These are phyloP conservation scores for Zea luxurians DNA, from an alignment of 176 grass and related monocot species.

Conservation along the genomic window DNA sequence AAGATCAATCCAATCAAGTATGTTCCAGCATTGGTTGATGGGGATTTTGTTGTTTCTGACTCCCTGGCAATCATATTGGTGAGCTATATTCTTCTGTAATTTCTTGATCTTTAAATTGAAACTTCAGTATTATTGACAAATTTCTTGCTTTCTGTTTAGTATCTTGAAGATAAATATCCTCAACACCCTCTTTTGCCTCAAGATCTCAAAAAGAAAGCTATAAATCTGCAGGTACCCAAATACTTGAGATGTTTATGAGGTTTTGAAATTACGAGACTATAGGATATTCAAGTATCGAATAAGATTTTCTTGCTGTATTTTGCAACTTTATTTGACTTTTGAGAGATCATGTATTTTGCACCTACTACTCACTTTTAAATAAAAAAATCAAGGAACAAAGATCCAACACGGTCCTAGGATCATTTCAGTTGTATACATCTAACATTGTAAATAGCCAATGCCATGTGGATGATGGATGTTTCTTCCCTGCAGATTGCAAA, in stretches of 20 bases:
- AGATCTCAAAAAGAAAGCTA: conserved; percentile 73
- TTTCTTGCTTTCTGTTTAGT: conserved; percentile 46
- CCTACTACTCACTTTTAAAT: not conserved
- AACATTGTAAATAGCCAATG: not conserved
- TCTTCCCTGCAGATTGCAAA: conserved; percentile 75
- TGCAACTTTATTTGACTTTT: not conserved
- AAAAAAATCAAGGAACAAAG: not conserved
- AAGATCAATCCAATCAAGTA: conserved; percentile 90
- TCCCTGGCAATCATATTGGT: conserved; percentile 85
- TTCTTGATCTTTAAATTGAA: not conserved
- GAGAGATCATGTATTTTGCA: not conserved
- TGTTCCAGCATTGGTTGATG: conserved; percentile 75
- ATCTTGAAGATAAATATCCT: conserved; percentile 91
- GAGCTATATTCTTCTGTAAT: conserved; percentile 15
- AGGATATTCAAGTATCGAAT: not conserved
- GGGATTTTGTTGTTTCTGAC: conserved; percentile 65
- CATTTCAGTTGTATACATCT: not conserved
- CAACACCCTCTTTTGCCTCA: conserved; percentile 65
- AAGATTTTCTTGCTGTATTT: not conserved
- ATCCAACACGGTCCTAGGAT: not conserved
- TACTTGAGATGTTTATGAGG: not conserved
- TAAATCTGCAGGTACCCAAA: conserved; percentile 75
- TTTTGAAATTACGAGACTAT: not conserved
- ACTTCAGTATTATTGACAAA: not conserved
- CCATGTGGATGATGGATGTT: conserved; percentile 2